phyloP scores from a whole-genome alignment of 345 rosid genomes.

The Barbarea vulgaris region DNA sequence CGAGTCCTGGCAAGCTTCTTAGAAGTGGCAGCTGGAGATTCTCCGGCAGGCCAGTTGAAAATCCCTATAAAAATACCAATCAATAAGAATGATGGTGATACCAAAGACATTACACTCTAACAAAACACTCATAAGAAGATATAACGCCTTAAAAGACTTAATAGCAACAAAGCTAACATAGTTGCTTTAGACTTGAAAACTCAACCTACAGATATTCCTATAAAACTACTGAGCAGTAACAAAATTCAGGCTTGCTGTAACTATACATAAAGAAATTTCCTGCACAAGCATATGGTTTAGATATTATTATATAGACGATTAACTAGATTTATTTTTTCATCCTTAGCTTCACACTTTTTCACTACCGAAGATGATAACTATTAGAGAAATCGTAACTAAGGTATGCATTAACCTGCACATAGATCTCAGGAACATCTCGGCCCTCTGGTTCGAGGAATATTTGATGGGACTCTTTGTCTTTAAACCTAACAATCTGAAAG shows the following conservation, averaged over 20 bases:
- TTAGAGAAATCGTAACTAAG: constrained; percentile 22
- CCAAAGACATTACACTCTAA: constrained; percentile 15
- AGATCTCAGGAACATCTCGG: constrained; percentile 90
- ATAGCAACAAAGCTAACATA: constrained; percentile 19
- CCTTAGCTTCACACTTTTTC: constrained; percentile 11
- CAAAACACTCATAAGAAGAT: not conserved
- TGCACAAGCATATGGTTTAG: not conserved
- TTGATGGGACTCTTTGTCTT: constrained; percentile 97
- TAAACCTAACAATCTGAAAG: constrained; percentile 86
- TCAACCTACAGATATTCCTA: not conserved
- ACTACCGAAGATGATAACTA: not conserved
- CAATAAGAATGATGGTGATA: constrained; percentile 10
- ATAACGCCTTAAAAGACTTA: not conserved
- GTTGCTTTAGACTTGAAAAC: constrained; percentile 20
- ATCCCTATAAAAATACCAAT: constrained; percentile 60
- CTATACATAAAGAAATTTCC: not conserved
- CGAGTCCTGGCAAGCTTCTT: constrained; percentile 97
- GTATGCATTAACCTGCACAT: constrained; percentile 74
- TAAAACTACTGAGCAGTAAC: constrained; percentile 2
- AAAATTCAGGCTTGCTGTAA: constrained; percentile 13
- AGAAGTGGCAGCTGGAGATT: constrained; percentile 91
- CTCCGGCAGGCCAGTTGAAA: constrained; percentile 98
- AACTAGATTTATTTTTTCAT: constrained; percentile 1
- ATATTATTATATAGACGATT: constrained; percentile 6
- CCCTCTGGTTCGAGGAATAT: constrained; percentile 99